Evolutionary conservation across 169 alveolate species (phyloP), one percentile per base, ranked within the genome.

Genomic region (Cryptosporidium baileyi): DNA sequence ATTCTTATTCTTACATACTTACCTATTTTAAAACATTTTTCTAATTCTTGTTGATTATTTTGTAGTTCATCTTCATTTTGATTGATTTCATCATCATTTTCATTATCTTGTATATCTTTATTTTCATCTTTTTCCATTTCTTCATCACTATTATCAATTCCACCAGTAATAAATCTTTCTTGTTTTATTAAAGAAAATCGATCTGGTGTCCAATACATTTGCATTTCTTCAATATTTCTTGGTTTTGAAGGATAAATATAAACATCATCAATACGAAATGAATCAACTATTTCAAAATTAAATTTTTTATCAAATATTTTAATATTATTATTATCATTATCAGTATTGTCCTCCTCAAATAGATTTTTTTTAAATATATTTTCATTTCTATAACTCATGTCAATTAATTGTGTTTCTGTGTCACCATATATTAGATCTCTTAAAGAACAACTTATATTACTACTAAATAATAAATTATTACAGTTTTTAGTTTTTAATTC

Each of bases 1-100:
- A 96, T 80, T 40, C 94, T 94, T 24, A 97, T 92, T 79, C 95
- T 92, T 17, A 96, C 96, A 90, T 95, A 97, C 8, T 93, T 91
- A 6, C 99, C 99, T 67, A 89, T 91, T 61, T 94, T 93, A 34
- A 90, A 94, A 1, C 74, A 49, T 9, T 91, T 74, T 36, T 13
- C 36, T 28, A 54, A 80, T 74, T 51, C 8, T 65, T 38, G 34
- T 65, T 93, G 65, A 91, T 93, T 49, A 93, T 91, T 32, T 88
- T 91, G 61, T 95, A 91, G 17, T 92, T 96, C 96, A 94, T 90
- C 81, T 90, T 80, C 85, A 44, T 74, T 44, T 54, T 81, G 57
- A 26, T 80, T 79, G 11, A 24, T 45, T n/a, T 38, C 34, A 22
- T 38, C 67, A 17, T 11, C 80, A n/a, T 40, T 8, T 40, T 19